Conservation (phyloP, 2,329 filamentous ascomycete genomes). For the Elsinoe necatrix region DNA sequence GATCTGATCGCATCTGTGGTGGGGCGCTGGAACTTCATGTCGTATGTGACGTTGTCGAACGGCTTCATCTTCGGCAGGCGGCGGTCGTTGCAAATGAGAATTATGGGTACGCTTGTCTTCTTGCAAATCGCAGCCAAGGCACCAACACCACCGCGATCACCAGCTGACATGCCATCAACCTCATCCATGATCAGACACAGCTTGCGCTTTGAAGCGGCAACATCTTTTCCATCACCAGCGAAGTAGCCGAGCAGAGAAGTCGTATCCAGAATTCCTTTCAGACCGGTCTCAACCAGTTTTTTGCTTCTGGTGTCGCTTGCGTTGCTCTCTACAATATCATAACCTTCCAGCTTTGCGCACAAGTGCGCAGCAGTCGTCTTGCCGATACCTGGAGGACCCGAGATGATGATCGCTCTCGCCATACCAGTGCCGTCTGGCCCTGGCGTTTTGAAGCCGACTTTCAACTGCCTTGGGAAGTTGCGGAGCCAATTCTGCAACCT, state of each 20-base stretch:
- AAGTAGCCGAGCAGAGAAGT: conserved; percentile 90
- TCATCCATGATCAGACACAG: conserved; percentile 97
- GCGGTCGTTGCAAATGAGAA: conserved; percentile 96
- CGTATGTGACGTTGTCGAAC: conserved; percentile 77
- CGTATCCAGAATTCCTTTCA: conserved; percentile 88
- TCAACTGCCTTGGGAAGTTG: conserved; percentile 70
- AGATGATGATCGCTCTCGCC: conserved; percentile 85
- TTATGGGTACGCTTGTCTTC: conserved; percentile 89
- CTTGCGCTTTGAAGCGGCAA: conserved; percentile 79
- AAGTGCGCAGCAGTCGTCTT: conserved; percentile 96
- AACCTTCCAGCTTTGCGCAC: conserved; percentile 85
- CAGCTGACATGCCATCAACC: conserved; percentile 96
- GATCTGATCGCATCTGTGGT: conserved; percentile 86
- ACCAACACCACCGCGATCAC: conserved; percentile 90
- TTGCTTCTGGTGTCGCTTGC: conserved; percentile 95
- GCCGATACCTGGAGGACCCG: conserved; percentile 90
- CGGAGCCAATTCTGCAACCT: conserved; percentile 82
- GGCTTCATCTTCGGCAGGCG: conserved; percentile 95
- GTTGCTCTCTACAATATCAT: conserved; percentile 89
- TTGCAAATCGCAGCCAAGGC: conserved; percentile 90
- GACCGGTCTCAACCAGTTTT: conserved; percentile 79
- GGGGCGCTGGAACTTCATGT: conserved; percentile 79
- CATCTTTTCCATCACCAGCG: conserved; percentile 68
- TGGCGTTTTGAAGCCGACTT: conserved; percentile 70
- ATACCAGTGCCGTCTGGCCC: conserved; percentile 77